These are phyloP conservation scores for Kwoniella sp. DNA, from an alignment of 768 basidiomycete species.

Conservation along the genomic window DNA sequence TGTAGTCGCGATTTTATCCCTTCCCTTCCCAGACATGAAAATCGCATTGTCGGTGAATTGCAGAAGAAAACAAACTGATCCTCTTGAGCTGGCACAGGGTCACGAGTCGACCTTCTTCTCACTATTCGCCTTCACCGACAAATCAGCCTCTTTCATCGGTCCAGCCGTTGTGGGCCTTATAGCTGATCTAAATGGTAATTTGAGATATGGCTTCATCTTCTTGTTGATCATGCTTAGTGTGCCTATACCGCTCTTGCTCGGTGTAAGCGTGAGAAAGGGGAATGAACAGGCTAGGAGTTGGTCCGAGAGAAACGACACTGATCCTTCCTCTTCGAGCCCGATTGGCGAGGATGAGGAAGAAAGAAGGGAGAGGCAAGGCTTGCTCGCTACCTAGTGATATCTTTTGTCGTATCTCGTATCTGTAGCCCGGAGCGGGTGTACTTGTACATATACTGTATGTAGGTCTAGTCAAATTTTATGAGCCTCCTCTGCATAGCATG, in stretches of 20 bases:
- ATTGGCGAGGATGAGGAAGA: background rate
- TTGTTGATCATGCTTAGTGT: constrained; percentile 77
- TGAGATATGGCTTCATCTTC: constrained; percentile 88
- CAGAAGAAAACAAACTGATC: background rate
- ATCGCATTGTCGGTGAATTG: background rate
- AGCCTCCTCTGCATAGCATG: no score
- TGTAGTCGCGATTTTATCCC: no score
- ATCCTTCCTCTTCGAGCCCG: background rate
- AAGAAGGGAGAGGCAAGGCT: background rate
- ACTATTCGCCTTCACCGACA: constrained; percentile 77
- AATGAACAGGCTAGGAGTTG: constrained; percentile 60
- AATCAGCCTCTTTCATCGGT: constrained; percentile 91
- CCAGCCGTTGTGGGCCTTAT: constrained; percentile 86
- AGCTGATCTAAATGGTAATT: constrained; percentile 85
- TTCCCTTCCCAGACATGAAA: background rate
- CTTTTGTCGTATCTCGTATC: no score
- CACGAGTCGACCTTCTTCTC: constrained; percentile 88
- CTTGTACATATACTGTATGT: background rate
- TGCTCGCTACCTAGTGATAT: background rate
- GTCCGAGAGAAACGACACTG: constrained; percentile 11
- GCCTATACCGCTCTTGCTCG: constrained; percentile 72
- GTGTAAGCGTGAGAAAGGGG: constrained; percentile 72
- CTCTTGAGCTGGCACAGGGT: constrained; percentile 53
- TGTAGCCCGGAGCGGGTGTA: no score
- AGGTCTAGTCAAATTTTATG: no score